Percentiles rank a stretch among this genome's conserved stretches.
These are phyloP conservation scores for Pythium phragmiticola DNA, from an alignment of 352 stramenopile genomes.

Conservation along the genomic window DNA sequence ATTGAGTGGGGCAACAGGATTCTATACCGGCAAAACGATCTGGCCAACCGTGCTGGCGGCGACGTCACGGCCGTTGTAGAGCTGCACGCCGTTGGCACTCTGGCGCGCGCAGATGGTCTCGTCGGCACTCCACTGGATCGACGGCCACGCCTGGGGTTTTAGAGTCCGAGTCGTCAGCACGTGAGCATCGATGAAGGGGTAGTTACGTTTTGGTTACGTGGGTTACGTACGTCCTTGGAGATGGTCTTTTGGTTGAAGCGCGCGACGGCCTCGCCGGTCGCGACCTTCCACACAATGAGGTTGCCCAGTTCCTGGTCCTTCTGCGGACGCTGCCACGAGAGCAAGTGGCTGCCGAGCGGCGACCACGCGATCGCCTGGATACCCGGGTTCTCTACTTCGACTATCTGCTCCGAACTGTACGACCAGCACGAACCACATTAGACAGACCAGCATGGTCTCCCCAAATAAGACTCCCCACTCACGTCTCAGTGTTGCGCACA, in stretches of 20 bases:
- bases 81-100: slow-evolving; percentile 71
- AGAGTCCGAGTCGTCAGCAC: too few relatives aligned
- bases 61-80: slow-evolving; percentile 75
- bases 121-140: slow-evolving; percentile 89
- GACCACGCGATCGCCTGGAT: slow-evolving; percentile 83
- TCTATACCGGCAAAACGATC: slow-evolving; percentile 65
- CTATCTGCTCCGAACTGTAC: slow-evolving; percentile 45
- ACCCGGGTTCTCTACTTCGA: slow-evolving; percentile 66
- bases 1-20: background rate
- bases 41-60: slow-evolving; percentile 57
- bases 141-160: slow-evolving; percentile 76
- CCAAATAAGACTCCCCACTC: background rate
- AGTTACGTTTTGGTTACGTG: too few relatives aligned
- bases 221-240: slow-evolving; percentile 61
- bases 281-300: slow-evolving; percentile 79
- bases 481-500: slow-evolving; percentile 66
- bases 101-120: slow-evolving; percentile 83
- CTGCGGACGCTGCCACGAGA: slow-evolving; percentile 87
- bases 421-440: background rate
- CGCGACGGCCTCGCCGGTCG: slow-evolving; percentile 51
- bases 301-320: slow-evolving; percentile 76
- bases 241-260: slow-evolving; percentile 89
- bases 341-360: slow-evolving; percentile 73
- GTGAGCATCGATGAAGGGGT: too few relatives aligned
- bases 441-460: too few relatives aligned